Conservation (phyloP, 2,329 filamentous ascomycete species). For the Aspergillus thermomutatus region DNA sequence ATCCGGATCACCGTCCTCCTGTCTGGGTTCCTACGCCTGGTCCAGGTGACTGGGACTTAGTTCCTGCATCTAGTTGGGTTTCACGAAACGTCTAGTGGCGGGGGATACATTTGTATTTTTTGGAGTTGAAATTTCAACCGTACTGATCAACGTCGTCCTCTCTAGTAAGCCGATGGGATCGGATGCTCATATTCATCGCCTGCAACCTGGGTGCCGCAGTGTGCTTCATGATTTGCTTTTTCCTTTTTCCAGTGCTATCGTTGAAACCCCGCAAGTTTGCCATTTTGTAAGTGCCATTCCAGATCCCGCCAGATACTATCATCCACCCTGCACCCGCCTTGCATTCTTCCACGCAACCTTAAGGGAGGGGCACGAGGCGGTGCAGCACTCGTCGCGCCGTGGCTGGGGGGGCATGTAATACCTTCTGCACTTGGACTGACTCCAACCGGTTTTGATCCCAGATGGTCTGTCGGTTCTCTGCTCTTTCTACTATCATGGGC, state of each 20-base stretch:
- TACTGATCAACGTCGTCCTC: slow-evolving; percentile 17
- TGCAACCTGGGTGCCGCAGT: slow-evolving; percentile 86
- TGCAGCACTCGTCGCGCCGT: slow-evolving; percentile 23
- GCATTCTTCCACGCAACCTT: slow-evolving; percentile 7
- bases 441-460: slow-evolving; percentile 41
- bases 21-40: slow-evolving; percentile 20
- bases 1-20: slow-evolving; percentile 2
- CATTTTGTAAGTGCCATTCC: slow-evolving; percentile 72
- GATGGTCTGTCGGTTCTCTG: slow-evolving; percentile 90
- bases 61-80: slow-evolving; percentile 37
- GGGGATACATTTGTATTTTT: slow-evolving; percentile 1
- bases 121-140: slow-evolving; percentile 2
- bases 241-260: slow-evolving; percentile 78
- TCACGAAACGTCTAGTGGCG: slow-evolving; percentile 21
- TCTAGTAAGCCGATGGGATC: slow-evolving; percentile 95
- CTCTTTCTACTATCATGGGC: slow-evolving; percentile 92
- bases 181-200: slow-evolving; percentile 83
- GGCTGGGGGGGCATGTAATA: slow-evolving; percentile 6
- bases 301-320: slow-evolving; percentile 9
- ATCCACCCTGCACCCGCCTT: slow-evolving; percentile 17
- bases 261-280: slow-evolving; percentile 89
- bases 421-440: slow-evolving; percentile 13
- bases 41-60: slow-evolving; percentile 34
- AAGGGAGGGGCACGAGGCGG: slow-evolving; percentile 11
- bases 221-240: slow-evolving; percentile 89